Evolutionary conservation across 2,329 filamentous ascomycete genomes (phyloP).

Genomic region (Parastagonospora nodorum): DNA sequence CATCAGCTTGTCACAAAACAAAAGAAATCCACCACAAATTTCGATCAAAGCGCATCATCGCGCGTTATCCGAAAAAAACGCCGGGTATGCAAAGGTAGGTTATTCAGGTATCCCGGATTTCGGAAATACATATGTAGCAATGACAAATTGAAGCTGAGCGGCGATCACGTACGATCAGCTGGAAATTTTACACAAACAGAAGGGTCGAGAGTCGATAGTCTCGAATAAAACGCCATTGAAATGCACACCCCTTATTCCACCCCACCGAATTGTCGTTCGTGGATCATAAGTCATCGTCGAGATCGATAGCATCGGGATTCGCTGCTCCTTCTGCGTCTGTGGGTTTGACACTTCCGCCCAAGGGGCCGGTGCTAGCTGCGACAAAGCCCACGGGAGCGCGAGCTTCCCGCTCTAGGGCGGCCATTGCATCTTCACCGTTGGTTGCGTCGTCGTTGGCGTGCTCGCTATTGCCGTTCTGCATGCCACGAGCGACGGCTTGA

Average conservation of each 20-base stretch:
- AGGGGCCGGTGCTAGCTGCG: slow-evolving; percentile 75
- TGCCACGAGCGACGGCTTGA: slow-evolving; percentile 84
- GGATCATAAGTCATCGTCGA: slow-evolving; percentile 62
- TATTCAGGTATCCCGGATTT: slow-evolving; percentile 14
- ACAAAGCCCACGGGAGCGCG: slow-evolving; percentile 90
- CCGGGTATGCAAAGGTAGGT: slow-evolving; percentile 19
- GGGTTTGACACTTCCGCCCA: slow-evolving; percentile 62
- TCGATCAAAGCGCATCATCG: slow-evolving; percentile 6
- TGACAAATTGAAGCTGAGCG: not conserved
- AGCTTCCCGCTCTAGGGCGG: slow-evolving; percentile 84
- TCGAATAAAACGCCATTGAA: slow-evolving; percentile 21
- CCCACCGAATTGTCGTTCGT: slow-evolving; percentile 16
- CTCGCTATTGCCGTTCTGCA: slow-evolving; percentile 60
- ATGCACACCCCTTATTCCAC: slow-evolving; percentile 17
- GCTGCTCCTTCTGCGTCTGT: slow-evolving; percentile 52
- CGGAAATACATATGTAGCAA: not conserved
- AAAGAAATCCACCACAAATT: slow-evolving; percentile 12
- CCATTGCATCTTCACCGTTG: slow-evolving; percentile 79
- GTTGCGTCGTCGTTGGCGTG: slow-evolving; percentile 49
- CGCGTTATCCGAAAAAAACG: slow-evolving; percentile 12
- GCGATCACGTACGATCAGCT: slow-evolving; percentile 1
- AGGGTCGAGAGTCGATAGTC: slow-evolving; percentile 8
- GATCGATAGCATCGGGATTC: slow-evolving; percentile 86
- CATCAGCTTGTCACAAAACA: slow-evolving; percentile 1
- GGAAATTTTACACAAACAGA: slow-evolving; percentile 10